Evolutionary conservation across 208 protist genomes (phyloP).

Genomic region (Leishmania guyanensis): DNA sequence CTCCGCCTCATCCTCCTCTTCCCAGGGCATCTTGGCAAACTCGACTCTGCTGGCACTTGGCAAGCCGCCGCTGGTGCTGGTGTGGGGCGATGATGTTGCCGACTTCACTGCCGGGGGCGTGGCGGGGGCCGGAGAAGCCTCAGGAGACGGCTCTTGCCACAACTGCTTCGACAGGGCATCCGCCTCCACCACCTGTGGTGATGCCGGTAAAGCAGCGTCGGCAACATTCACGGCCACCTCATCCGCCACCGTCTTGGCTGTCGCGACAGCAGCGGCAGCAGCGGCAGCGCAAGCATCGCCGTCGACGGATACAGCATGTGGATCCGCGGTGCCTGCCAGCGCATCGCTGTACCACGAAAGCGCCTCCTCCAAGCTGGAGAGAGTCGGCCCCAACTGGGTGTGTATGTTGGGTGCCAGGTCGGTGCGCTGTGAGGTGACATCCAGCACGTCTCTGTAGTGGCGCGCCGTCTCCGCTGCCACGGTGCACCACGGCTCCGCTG

Average conservation of each 20-base stretch:
- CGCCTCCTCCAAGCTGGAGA: constrained; percentile 6
- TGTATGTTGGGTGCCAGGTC: constrained; percentile 1
- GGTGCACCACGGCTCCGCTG: constrained; percentile 27
- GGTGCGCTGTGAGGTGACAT: neutral
- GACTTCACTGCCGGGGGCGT: neutral
- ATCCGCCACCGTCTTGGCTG: neutral
- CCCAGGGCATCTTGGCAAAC: constrained; percentile 88
- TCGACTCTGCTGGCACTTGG: constrained; percentile 25
- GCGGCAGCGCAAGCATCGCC: neutral
- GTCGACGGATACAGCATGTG: neutral
- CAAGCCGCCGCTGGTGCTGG: neutral
- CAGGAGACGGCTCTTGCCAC: neutral
- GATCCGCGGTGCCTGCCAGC: neutral
- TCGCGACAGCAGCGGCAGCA: neutral
- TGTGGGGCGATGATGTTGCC: neutral
- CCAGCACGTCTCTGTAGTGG: constrained; percentile 20
- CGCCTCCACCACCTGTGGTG: neutral
- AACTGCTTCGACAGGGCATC: neutral
- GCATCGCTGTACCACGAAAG: constrained; percentile 16
- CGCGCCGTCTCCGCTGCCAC: constrained; percentile 27
- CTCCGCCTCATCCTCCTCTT: constrained; percentile 72
- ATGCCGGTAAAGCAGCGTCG: neutral
- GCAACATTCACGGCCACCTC: neutral
- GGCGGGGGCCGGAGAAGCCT: neutral
- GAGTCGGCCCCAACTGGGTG: neutral